Conservation (phyloP, 1,284 basidiomycete species). For the Moniliella sp. region DNA sequence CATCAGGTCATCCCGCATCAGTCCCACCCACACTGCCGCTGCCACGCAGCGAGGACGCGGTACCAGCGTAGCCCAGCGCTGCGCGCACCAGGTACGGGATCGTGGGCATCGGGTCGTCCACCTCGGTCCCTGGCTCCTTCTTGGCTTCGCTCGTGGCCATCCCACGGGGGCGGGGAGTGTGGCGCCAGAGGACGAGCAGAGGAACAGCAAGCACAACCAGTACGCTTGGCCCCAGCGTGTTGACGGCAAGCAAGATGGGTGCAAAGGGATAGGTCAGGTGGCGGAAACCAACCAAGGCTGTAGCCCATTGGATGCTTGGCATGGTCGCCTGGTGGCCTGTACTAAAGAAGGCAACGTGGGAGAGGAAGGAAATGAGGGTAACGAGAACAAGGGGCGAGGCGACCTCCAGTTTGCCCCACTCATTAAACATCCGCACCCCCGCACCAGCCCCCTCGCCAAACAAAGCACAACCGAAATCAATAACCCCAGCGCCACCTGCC, state of each 20-base stretch:
- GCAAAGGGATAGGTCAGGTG: slow-evolving; percentile 54
- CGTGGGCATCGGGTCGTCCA: slow-evolving; percentile 4
- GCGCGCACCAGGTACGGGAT: slow-evolving; percentile 35
- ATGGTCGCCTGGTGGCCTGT: slow-evolving; percentile 83
- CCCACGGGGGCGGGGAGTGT: slow-evolving; percentile 41
- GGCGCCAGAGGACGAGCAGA: slow-evolving; percentile 66
- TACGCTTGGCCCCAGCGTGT: slow-evolving; percentile 56
- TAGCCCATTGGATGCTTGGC: slow-evolving; percentile 81
- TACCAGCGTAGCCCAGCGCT: slow-evolving; percentile 50
- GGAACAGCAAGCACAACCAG: slow-evolving; percentile 46
- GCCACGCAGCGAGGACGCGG: slow-evolving; percentile 43
- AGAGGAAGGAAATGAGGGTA: slow-evolving; percentile 10
- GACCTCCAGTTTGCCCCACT: too few species aligned
- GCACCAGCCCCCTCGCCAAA: slow-evolving; percentile 17
- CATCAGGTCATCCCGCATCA: slow-evolving; percentile 73
- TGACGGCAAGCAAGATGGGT: slow-evolving; percentile 54
- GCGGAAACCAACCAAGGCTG: slow-evolving; percentile 50
- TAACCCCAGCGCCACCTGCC: slow-evolving; percentile 53
- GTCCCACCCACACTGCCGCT: slow-evolving; percentile 53
- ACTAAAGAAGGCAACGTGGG: slow-evolving; percentile 49
- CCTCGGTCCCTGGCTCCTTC: too few species aligned
- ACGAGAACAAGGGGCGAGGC: not conserved
- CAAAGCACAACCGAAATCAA: slow-evolving; percentile 40
- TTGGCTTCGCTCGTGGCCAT: too few species aligned
- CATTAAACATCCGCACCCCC: not conserved